These are phyloP conservation scores for Talaromyces proteolyticus DNA, from an alignment of 495 filamentous ascomycete species.

Conservation along the genomic window DNA sequence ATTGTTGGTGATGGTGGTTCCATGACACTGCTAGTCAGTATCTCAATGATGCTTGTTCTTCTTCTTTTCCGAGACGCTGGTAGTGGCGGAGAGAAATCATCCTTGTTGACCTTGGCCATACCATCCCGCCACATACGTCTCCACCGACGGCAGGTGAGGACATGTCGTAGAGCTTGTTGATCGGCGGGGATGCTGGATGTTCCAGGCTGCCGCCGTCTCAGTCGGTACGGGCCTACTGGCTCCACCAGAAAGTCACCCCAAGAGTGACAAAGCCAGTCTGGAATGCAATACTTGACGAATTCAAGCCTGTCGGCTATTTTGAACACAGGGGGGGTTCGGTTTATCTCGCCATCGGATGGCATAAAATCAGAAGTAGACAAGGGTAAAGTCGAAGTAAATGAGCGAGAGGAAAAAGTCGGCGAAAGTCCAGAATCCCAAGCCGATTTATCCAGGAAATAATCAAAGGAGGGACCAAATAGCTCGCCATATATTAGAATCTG, in stretches of 20 bases:
- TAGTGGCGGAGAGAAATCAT: neutral
- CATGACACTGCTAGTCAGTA: neutral
- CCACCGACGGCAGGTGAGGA: slow-evolving; percentile 13
- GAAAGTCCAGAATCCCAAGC: slow-evolving; percentile 10
- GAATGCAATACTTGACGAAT: slow-evolving; percentile 31
- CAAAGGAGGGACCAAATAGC: slow-evolving; percentile 24
- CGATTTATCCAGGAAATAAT: slow-evolving; percentile 11
- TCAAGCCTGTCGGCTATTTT: slow-evolving; percentile 21
- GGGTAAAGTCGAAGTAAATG: slow-evolving; percentile 19
- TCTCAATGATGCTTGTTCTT: neutral
- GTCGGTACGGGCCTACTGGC: slow-evolving; percentile 8
- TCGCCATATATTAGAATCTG: slow-evolving; percentile 31
- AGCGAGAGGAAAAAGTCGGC: slow-evolving; percentile 8
- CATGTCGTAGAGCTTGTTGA: slow-evolving; percentile 11
- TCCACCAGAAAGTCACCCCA: slow-evolving; percentile 4
- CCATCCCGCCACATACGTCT: slow-evolving; percentile 12
- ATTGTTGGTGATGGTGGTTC: neutral
- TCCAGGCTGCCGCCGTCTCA: neutral
- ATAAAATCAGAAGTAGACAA: slow-evolving; percentile 15
- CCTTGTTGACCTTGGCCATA: slow-evolving; percentile 1
- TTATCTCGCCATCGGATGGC: neutral
- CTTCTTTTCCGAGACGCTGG: slow-evolving; percentile 1
- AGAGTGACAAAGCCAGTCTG: slow-evolving; percentile 11
- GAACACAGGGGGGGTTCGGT: slow-evolving; percentile 3
- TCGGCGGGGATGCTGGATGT: slow-evolving; percentile 1